phyloP scores from a whole-genome alignment of 2,329 filamentous ascomycete genomes.

The Pyrenophora seminiperda region DNA sequence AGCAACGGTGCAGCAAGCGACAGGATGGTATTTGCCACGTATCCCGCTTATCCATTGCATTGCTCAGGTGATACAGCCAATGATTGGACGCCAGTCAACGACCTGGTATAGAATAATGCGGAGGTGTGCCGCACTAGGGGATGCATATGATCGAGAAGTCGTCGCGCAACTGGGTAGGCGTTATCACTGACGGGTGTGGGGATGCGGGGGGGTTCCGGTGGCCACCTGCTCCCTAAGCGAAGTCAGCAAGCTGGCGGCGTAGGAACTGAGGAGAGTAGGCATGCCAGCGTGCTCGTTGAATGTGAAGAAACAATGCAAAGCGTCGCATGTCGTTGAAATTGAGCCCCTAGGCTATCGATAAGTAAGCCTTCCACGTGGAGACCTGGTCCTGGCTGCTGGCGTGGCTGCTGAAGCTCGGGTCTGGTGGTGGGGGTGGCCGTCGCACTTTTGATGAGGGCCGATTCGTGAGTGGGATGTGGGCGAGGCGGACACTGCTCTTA shows the following conservation, averaged over 20 bases:
- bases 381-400: slow-evolving; percentile 15
- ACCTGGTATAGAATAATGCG: slow-evolving; percentile 1
- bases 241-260: slow-evolving; percentile 1
- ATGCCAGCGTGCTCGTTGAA: neutral
- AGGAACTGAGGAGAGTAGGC: too few species aligned
- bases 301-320: neutral
- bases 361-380: slow-evolving; percentile 18
- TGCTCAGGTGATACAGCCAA: slow-evolving; percentile 14
- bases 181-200: neutral
- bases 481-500: too few species aligned
- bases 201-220: slow-evolving; percentile 1
- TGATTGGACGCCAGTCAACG: slow-evolving; percentile 1
- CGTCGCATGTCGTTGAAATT: slow-evolving; percentile 26
- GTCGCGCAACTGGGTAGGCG: slow-evolving; percentile 5
- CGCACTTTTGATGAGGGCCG: neutral
- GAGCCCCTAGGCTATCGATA: slow-evolving; percentile 25
- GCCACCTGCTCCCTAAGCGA: slow-evolving; percentile 9
- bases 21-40: slow-evolving; percentile 15
- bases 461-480: too few species aligned
- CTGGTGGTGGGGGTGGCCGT: slow-evolving; percentile 11
- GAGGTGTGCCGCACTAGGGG: slow-evolving; percentile 4
- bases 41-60: slow-evolving; percentile 9
- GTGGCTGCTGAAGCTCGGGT: neutral
- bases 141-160: slow-evolving; percentile 8
- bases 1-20: slow-evolving; percentile 9